These are phyloP conservation scores for Lolium multiflorum DNA, from an alignment of 176 grass and related monocot species.

Conservation along the genomic window DNA sequence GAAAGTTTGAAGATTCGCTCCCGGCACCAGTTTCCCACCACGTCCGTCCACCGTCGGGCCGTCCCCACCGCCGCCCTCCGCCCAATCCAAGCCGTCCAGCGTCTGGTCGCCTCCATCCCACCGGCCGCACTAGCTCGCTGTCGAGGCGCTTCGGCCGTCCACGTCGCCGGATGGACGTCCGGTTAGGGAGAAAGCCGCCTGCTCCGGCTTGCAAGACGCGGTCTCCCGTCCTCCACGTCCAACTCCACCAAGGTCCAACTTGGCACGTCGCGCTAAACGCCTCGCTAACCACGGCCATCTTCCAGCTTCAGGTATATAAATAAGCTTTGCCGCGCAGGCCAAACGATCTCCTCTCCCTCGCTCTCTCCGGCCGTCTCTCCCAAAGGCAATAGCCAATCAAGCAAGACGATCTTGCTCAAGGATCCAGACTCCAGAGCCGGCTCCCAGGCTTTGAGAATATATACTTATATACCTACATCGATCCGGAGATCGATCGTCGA, in stretches of 20 bases:
- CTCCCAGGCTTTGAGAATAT: neutral
- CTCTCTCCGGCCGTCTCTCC: neutral
- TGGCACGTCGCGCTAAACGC: constrained; percentile 21
- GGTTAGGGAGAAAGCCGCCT: constrained; percentile 33
- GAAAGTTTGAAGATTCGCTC: constrained; percentile 21
- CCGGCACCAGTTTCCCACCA: constrained; percentile 40
- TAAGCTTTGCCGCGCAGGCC: neutral
- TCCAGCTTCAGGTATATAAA: constrained; percentile 28
- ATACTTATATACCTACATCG: neutral
- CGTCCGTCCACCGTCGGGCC: constrained; percentile 18
- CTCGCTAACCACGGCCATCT: neutral
- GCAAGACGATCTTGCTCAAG: neutral
- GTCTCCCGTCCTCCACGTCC: constrained; percentile 19
- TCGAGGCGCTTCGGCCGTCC: constrained; percentile 14
- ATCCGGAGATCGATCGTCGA: neutral
- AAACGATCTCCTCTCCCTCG: neutral
- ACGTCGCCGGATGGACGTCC: constrained; percentile 31
- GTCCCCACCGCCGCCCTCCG: neutral
- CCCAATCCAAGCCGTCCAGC: constrained; percentile 36
- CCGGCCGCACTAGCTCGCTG: constrained; percentile 8
- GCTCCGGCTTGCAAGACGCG: neutral
- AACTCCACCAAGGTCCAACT: constrained; percentile 6
- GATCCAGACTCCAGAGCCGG: neutral
- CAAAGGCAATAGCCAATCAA: neutral
- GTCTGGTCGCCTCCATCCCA: constrained; percentile 10